Conservation (phyloP, 331 rosid species). For the Pyrus hybrid region DNA sequence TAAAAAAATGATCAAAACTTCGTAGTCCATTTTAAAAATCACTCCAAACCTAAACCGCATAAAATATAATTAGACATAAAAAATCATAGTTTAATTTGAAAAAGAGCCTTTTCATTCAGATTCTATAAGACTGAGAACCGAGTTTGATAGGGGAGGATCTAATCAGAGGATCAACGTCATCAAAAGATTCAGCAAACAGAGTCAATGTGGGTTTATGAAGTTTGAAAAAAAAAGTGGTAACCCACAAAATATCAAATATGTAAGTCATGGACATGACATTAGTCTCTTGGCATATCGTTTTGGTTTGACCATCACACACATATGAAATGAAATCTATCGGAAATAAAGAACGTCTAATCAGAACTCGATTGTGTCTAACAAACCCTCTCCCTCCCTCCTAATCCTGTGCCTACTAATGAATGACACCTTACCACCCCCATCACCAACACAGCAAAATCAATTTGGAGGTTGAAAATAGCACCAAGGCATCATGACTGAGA, state of each 20-base stretch:
- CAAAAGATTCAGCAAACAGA: slow-evolving; percentile 30
- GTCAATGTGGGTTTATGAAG: slow-evolving; percentile 51
- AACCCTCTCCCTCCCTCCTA: not conserved
- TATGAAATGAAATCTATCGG: not conserved
- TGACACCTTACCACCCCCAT: not conserved
- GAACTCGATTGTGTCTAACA: slow-evolving; percentile 14
- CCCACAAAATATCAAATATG: slow-evolving; percentile 14
- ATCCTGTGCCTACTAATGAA: not conserved
- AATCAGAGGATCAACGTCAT: slow-evolving; percentile 49
- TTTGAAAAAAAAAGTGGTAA: not conserved
- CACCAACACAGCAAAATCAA: slow-evolving; percentile 8
- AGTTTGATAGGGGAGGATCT: slow-evolving; percentile 51
- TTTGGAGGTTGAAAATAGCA: slow-evolving; percentile 2
- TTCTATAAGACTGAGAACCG: slow-evolving; percentile 30
- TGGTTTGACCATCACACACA: slow-evolving; percentile 28
- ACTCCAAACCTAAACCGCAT: too few relatives aligned
- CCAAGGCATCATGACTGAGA: not conserved
- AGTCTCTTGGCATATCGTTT: slow-evolving; percentile 1
- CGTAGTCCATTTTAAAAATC: too few relatives aligned
- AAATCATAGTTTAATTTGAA: not conserved
- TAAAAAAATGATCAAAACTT: too few relatives aligned
- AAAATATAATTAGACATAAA: too few relatives aligned
- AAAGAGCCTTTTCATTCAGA: slow-evolving; percentile 43
- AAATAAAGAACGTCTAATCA: slow-evolving; percentile 53
- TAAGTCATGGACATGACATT: slow-evolving; percentile 28